Conservation (phyloP, 495 filamentous ascomycete species). For the Aspergillus avenaceus region DNA sequence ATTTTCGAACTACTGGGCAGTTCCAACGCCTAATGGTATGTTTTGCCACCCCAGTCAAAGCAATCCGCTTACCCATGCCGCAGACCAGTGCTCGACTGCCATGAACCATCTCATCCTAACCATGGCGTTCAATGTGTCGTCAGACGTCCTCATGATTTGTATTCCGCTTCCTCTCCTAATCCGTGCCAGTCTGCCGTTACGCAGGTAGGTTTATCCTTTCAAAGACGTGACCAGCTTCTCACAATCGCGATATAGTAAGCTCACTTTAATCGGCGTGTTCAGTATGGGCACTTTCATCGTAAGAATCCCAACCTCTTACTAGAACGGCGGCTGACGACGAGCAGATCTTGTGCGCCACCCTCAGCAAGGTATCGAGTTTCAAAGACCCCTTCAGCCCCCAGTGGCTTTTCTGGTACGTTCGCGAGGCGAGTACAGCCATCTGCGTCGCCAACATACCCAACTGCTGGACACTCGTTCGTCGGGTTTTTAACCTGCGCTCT, state of each 20-base stretch:
- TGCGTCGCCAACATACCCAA: not conserved
- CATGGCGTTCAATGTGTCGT: not conserved
- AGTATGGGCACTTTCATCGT: not conserved
- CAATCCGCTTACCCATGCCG: not conserved
- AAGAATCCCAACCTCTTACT: not conserved
- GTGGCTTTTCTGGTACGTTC: not conserved
- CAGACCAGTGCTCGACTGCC: not conserved
- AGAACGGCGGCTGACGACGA: not conserved
- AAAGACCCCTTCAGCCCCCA: not conserved
- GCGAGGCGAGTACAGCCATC: not conserved
- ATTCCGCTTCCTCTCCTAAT: not conserved
- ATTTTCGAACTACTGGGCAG: not conserved
- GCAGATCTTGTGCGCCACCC: not conserved
- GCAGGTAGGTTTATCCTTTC: not conserved
- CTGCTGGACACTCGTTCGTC: not conserved
- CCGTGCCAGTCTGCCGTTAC: not conserved
- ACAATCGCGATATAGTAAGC: not conserved
- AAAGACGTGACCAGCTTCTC: not conserved
- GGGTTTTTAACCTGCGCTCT: not conserved
- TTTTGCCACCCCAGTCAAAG: not conserved
- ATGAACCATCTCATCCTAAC: not conserved
- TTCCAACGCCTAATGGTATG: not conserved
- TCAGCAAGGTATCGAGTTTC: not conserved
- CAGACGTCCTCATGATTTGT: not conserved
- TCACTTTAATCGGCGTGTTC: not conserved